A percentile compares a stretch with the other conserved stretches of the same genome.
Evolutionary conservation across 805 yeast species (phyloP).

Genomic region (Saccharomycopsis sp.): DNA sequence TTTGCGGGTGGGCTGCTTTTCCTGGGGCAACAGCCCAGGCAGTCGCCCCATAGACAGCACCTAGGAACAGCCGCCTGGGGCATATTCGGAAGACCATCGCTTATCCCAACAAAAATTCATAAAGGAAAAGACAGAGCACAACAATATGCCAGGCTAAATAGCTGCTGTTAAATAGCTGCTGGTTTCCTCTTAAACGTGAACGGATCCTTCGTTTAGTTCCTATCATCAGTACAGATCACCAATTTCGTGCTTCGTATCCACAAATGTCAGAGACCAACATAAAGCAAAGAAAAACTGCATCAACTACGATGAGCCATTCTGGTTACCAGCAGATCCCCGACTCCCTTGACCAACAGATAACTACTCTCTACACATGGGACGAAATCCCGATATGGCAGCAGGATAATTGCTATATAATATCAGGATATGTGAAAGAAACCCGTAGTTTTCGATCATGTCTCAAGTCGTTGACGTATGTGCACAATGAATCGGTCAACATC

Average conservation of each 20-base stretch:
- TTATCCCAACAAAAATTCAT: background rate
- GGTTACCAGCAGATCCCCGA: background rate
- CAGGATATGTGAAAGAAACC: conserved; percentile 60
- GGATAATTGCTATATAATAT: conserved; percentile 59
- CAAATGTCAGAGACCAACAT: background rate
- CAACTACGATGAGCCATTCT: background rate
- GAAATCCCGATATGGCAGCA: conserved; percentile 68
- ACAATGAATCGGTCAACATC: conserved; percentile 69
- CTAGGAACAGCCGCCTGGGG: too few species aligned
- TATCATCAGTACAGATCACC: too few species aligned
- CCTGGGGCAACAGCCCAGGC: too few species aligned
- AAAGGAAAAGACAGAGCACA: background rate
- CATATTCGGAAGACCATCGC: too few species aligned
- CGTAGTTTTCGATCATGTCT: conserved; percentile 40
- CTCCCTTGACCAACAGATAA: background rate
- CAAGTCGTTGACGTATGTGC: conserved; percentile 45
- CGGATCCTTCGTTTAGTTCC: too few species aligned
- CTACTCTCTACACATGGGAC: conserved; percentile 33
- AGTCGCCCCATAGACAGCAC: too few species aligned
- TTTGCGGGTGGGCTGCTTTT: too few species aligned
- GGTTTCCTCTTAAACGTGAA: too few species aligned
- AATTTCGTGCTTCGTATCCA: too few species aligned
- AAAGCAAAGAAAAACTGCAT: background rate
- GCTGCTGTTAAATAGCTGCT: too few species aligned
- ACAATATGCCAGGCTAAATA: too few species aligned